phyloP scores from a whole-genome alignment of 495 filamentous ascomycete species.

The Xylaria intraflava region DNA sequence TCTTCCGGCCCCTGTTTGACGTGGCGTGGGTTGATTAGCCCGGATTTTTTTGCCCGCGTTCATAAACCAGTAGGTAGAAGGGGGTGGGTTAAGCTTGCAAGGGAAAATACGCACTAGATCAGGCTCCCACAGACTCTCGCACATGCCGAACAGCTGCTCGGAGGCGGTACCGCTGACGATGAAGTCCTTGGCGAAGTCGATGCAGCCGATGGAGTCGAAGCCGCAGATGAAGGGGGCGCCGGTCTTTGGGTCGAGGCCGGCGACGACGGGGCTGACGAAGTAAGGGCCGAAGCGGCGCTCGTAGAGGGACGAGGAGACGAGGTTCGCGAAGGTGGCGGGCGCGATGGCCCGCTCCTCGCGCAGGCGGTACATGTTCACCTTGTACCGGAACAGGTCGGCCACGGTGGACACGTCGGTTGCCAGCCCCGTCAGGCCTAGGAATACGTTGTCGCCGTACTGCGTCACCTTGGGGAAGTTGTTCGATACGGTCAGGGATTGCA shows the following conservation, averaged over 20 bases:
- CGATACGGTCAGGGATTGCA: constrained; percentile 92
- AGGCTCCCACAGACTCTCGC: constrained; percentile 97
- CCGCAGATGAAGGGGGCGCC: constrained; percentile 96
- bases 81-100: background rate
- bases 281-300: constrained; percentile 93
- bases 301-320: constrained; percentile 84
- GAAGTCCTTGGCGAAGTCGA: constrained; percentile 98
- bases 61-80: background rate
- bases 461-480: constrained; percentile 99
- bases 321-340: constrained; percentile 89
- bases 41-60: background rate
- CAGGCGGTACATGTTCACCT: constrained; percentile 99
- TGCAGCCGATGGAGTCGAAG: constrained; percentile 98
- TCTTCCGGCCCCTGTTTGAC: constrained; percentile 69
- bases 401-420: constrained; percentile 95
- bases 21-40: constrained; percentile 21
- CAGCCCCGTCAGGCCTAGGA: constrained; percentile 93
- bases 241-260: constrained; percentile 85
- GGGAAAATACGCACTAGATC: constrained; percentile 60
- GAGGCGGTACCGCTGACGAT: constrained; percentile 94
- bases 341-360: constrained; percentile 95
- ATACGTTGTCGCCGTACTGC: constrained; percentile 81
- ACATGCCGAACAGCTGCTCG: constrained; percentile 97
- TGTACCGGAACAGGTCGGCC: constrained; percentile 95
- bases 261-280: constrained; percentile 91